Evolutionary conservation across 129 eudicot species (phyloP), one percentile per base, ranked within the genome.

Genomic region (Escallonia rubra): DNA sequence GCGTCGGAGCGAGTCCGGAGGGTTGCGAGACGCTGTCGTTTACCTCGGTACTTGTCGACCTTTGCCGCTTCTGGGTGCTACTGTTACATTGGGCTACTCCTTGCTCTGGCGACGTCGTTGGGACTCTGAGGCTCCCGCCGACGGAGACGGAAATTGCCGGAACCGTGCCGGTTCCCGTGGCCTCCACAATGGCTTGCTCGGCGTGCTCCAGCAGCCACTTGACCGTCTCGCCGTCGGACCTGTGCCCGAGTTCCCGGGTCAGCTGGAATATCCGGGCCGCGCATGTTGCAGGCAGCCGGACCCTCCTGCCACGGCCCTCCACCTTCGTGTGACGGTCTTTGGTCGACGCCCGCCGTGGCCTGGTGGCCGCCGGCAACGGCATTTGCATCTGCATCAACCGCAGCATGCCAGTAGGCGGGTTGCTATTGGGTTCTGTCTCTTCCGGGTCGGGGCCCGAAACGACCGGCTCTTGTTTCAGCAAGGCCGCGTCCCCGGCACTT

Each of bases 111-210:
- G 6, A 47, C 10, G 80, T 61, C 6, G 74, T 67, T 12, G 81
- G 78, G 34, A 80, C 71, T 53, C 57, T 66, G 47, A 80, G 63
- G 71, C 81, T 66, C 49, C 85, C 85, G 40, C 62, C 67, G 14
- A 71, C 74, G 13, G 58, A 65, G 41, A 71, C 81, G 34, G 84
- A 81, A 10, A 80, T 75, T 0, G 81, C 81, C 7, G 81, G 76
- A 4, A 76, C 76, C 9, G 81, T 77, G 10, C 81, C 81, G 3
- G 81, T 65, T 8, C 81, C 76, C 50, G 76, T 77, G 50, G 76
- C 81, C 11, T 65, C 58, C 0, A 77, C 51, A 6, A 77, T 77
- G 5, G 80, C 51, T 1, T 41, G 47, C 63, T 77, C 73, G 3
- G 73, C 65, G 34, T 71, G 77, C 57, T 71, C 65, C 50, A 77